phyloP scores from a whole-genome alignment of 202 grass and related monocot species.

The Carex arenaria region DNA sequence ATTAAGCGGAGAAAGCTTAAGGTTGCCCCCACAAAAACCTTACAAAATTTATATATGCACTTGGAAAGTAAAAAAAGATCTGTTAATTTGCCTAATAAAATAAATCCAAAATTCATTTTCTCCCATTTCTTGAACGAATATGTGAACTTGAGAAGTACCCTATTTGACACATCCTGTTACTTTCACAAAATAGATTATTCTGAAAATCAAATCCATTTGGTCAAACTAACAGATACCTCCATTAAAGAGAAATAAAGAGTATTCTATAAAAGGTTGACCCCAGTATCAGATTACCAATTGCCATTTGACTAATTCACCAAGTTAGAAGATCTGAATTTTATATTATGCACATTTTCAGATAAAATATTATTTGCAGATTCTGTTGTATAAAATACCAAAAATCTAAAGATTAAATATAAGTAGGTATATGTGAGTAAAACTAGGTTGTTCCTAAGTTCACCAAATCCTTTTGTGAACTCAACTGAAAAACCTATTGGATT shows the following conservation, averaged over 20 bases:
- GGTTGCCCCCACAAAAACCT: background rate
- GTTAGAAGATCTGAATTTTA: background rate
- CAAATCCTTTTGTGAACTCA: too few species aligned
- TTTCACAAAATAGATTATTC: background rate
- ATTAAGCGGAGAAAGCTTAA: background rate
- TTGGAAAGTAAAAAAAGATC: background rate
- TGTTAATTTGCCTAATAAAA: background rate
- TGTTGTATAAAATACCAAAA: background rate
- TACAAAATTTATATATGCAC: background rate
- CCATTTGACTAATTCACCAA: background rate
- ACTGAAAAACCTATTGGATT: too few species aligned
- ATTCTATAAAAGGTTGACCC: background rate
- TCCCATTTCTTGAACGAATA: background rate
- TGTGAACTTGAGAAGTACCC: slow-evolving; percentile 9
- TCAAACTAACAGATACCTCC: background rate
- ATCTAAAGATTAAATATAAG: background rate
- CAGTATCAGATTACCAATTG: background rate
- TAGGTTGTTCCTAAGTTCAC: too few species aligned
- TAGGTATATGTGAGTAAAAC: too few species aligned
- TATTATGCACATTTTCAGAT: background rate
- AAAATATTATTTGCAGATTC: background rate
- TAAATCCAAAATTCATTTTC: background rate
- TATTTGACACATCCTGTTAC: too few species aligned
- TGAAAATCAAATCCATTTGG: background rate
- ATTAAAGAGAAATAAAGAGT: background rate